Percentiles rank a stretch among this genome's conserved stretches.
Evolutionary conservation across 768 basidiomycete species (phyloP).

Genomic region (Baorangia bicolor): DNA sequence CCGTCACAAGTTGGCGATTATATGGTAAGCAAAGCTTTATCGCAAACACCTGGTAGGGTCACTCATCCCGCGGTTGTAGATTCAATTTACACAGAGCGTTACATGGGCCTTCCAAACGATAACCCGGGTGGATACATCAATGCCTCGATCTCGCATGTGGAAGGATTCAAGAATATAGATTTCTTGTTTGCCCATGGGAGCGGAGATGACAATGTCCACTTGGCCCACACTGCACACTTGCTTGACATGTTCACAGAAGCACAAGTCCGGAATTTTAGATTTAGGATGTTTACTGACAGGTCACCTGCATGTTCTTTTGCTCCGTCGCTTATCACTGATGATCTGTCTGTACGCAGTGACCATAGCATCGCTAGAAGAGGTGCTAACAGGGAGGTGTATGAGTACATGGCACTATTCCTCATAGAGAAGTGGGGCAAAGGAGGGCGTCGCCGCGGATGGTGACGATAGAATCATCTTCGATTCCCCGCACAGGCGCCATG

Average conservation of each 20-base stretch:
- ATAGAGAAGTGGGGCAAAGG: slow-evolving; percentile 93
- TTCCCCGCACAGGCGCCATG: neutral
- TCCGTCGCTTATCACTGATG: slow-evolving; percentile 8
- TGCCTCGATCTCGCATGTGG: slow-evolving; percentile 84
- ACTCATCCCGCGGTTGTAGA: slow-evolving; percentile 45
- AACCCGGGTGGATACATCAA: slow-evolving; percentile 90
- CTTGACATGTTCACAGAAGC: slow-evolving; percentile 89
- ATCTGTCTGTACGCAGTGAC: slow-evolving; percentile 50
- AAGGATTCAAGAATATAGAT: slow-evolving; percentile 77
- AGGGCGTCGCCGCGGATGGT: slow-evolving; percentile 63
- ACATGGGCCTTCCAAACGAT: slow-evolving; percentile 81
- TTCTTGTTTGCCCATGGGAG: slow-evolving; percentile 90
- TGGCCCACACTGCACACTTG: slow-evolving; percentile 84
- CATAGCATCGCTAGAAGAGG: slow-evolving; percentile 73
- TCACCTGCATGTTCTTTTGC: slow-evolving; percentile 33
- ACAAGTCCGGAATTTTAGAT: slow-evolving; percentile 71
- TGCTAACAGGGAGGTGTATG: slow-evolving; percentile 81
- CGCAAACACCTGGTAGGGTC: neutral
- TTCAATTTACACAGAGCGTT: slow-evolving; percentile 96
- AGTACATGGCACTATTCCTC: slow-evolving; percentile 83
- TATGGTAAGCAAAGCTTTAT: slow-evolving; percentile 52
- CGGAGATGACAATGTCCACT: slow-evolving; percentile 97
- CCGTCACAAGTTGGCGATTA: slow-evolving; percentile 84
- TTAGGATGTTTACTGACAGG: slow-evolving; percentile 98
- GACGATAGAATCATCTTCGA: slow-evolving; percentile 6